A percentile compares a stretch with the other conserved stretches of the same genome.
These are phyloP conservation scores for Penicillium glabrum DNA, from an alignment of 2,329 filamentous ascomycete species.

Conservation along the genomic window DNA sequence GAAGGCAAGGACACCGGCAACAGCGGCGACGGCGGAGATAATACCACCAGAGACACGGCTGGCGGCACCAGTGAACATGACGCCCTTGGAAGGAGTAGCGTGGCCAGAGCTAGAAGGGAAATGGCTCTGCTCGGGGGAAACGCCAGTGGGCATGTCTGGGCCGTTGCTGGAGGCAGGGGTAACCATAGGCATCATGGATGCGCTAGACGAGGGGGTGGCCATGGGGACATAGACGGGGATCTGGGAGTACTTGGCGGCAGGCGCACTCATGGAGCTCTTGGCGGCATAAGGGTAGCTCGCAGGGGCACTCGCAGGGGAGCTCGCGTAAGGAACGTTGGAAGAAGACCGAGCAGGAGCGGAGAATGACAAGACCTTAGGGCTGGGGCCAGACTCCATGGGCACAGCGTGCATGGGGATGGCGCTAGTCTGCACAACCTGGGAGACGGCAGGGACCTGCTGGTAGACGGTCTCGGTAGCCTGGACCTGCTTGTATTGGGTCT, in stretches of 20 bases:
- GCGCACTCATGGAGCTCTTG: slow-evolving; percentile 10
- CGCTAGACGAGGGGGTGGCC: slow-evolving; percentile 15
- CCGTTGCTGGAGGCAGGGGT: slow-evolving; percentile 25
- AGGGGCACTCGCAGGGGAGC: background rate
- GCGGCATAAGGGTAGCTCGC: slow-evolving; percentile 9
- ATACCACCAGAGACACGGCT: slow-evolving; percentile 22
- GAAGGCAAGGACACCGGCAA: slow-evolving; percentile 29
- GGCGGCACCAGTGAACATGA: slow-evolving; percentile 28
- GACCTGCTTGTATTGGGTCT: slow-evolving; percentile 20
- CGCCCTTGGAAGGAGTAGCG: slow-evolving; percentile 30
- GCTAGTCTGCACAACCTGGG: slow-evolving; percentile 5
- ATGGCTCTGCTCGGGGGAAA: slow-evolving; percentile 46
- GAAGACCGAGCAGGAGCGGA: slow-evolving; percentile 4
- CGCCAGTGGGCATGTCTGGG: slow-evolving; percentile 41
- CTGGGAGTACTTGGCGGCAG: slow-evolving; percentile 21
- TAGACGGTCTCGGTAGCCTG: slow-evolving; percentile 16
- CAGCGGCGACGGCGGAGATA: slow-evolving; percentile 22
- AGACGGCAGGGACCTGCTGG: slow-evolving; percentile 1
- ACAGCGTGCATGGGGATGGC: background rate
- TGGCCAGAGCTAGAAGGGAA: slow-evolving; percentile 22
- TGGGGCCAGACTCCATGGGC: background rate
- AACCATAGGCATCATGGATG: slow-evolving; percentile 29
- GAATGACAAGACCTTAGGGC: slow-evolving; percentile 7
- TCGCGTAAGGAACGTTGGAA: slow-evolving; percentile 1
- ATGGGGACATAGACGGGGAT: slow-evolving; percentile 30